Evolutionary conservation across 108 stramenopile genomes (phyloP).

Genomic region (Pseudonitzschia multistriata): DNA sequence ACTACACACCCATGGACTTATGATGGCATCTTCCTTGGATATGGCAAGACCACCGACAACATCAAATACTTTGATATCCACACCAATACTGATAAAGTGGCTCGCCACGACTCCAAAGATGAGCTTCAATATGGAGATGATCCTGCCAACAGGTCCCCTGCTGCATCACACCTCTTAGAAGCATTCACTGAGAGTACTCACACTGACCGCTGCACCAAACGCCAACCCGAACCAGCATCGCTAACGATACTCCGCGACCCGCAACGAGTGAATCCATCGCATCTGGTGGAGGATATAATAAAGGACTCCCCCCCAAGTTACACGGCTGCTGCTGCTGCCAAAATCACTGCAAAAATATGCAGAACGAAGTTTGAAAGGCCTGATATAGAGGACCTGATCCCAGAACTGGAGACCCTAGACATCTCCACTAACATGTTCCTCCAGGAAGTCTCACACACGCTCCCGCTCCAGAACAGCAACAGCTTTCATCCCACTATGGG

Average conservation of each 20-base stretch:
- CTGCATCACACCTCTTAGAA: slow-evolving; percentile 6
- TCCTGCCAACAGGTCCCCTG: background rate
- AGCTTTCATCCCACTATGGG: background rate
- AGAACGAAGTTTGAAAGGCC: background rate
- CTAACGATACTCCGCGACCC: background rate
- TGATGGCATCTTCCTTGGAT: slow-evolving; percentile 22
- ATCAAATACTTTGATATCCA: slow-evolving; percentile 11
- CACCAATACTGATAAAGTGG: background rate
- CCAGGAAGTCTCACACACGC: background rate
- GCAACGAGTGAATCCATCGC: background rate
- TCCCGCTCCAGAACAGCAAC: background rate
- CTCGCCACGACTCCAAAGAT: slow-evolving; percentile 10
- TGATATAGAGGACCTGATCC: background rate
- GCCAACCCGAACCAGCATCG: background rate
- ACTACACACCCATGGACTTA: slow-evolving; percentile 3
- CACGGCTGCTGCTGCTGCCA: background rate
- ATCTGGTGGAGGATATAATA: background rate
- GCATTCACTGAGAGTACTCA: background rate
- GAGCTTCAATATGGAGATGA: slow-evolving; percentile 11
- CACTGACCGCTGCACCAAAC: background rate
- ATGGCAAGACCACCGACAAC: slow-evolving; percentile 5
- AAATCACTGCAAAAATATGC: background rate
- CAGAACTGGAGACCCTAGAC: background rate
- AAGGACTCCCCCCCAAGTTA: background rate
- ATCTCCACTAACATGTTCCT: background rate